Percentiles rank a stretch among this genome's conserved stretches.
Evolutionary conservation across 257 asterid species (phyloP).

Genomic region (Cordia subcordata): DNA sequence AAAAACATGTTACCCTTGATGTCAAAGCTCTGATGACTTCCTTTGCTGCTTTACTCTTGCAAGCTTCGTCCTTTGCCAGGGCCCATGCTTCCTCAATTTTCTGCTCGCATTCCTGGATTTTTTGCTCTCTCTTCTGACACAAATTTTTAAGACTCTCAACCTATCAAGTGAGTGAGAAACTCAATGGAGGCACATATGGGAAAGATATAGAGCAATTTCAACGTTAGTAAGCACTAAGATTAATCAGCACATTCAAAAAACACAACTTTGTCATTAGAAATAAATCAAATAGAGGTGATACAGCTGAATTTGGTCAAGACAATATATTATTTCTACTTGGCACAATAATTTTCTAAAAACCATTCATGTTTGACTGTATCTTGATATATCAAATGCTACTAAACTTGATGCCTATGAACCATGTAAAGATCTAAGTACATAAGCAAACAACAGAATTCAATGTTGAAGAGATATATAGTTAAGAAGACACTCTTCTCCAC

Average conservation of each 20-base stretch:
- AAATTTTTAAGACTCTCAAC: conserved; percentile 32
- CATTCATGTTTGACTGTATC: too few relatives aligned
- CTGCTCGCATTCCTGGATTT: conserved; percentile 31
- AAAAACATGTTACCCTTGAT: conserved; percentile 31
- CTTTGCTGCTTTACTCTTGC: conserved; percentile 45
- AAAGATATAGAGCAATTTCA: not conserved
- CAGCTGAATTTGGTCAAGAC: too few relatives aligned
- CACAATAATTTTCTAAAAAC: too few relatives aligned
- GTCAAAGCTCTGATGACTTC: conserved; percentile 44
- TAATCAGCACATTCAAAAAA: not conserved
- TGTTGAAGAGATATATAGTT: too few relatives aligned
- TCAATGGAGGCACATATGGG: not conserved
- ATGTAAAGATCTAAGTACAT: too few relatives aligned
- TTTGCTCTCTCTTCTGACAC: conserved; percentile 32
- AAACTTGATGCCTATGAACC: too few relatives aligned
- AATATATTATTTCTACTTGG: too few relatives aligned
- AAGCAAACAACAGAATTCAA: too few relatives aligned
- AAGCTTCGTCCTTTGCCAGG: conserved; percentile 45
- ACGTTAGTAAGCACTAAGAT: not conserved
- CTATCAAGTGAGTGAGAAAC: conserved; percentile 13
- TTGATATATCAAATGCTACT: too few relatives aligned
- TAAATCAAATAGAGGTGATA: too few relatives aligned
- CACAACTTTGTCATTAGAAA: not conserved
- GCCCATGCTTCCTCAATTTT: conserved; percentile 43
- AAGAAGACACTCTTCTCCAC: too few relatives aligned